Conservation (phyloP, 352 stramenopile species). For the Phytophthora pluvialis region DNA sequence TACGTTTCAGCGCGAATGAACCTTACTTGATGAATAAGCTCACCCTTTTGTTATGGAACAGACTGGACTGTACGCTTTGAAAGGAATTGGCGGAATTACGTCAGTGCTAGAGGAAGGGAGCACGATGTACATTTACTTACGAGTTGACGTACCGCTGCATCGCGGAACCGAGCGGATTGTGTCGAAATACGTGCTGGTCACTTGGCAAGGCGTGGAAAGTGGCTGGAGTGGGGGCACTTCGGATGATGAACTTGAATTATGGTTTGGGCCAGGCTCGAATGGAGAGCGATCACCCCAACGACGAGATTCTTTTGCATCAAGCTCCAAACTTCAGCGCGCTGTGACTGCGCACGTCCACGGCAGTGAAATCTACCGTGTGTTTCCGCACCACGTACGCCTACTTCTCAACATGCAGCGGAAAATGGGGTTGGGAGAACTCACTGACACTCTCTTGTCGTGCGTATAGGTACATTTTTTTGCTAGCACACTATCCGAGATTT, state of each 20-base stretch:
- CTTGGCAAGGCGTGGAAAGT: conserved; percentile 74
- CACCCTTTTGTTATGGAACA: conserved; percentile 32
- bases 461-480: conserved; percentile 87
- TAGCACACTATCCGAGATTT: conserved; percentile 76
- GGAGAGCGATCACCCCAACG: conserved; percentile 45
- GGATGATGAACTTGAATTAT: conserved; percentile 76
- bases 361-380: conserved; percentile 89
- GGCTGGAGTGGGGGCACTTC: conserved; percentile 61
- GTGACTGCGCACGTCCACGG: conserved; percentile 82
- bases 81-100: conserved; percentile 83
- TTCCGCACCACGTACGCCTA: conserved; percentile 81
- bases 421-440: not conserved
- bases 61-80: conserved; percentile 83
- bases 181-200: conserved; percentile 89
- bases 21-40: not conserved
- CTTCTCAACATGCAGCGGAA: not conserved
- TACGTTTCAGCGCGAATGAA: conserved; percentile 32
- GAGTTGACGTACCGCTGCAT: conserved; percentile 86
- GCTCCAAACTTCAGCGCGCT: conserved; percentile 80
- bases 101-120: conserved; percentile 70
- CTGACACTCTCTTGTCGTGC: conserved; percentile 1
- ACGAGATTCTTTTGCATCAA: conserved; percentile 59
- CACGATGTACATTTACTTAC: conserved; percentile 92
- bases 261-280: conserved; percentile 55
- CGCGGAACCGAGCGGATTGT: conserved; percentile 83